phyloP scores from a whole-genome alignment of 2,329 filamentous ascomycete species.

The Colletotrichum sp. region DNA sequence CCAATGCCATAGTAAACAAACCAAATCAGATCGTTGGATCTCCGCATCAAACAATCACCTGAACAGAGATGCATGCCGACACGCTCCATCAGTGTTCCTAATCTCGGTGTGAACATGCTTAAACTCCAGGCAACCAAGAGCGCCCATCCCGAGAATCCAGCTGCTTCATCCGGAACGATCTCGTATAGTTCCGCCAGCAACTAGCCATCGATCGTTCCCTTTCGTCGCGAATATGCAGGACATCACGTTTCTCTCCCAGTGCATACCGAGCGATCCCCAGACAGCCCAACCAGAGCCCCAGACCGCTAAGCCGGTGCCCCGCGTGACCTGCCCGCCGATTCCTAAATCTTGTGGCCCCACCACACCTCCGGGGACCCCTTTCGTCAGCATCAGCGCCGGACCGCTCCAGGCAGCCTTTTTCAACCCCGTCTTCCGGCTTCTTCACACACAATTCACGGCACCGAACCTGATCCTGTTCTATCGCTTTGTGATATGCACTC shows the following conservation, averaged over 20 bases:
- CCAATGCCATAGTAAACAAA: background rate
- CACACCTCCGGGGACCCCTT: background rate
- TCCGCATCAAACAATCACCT: background rate
- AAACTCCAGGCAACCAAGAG: background rate
- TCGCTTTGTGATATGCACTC: background rate
- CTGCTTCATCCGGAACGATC: background rate
- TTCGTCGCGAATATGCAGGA: background rate
- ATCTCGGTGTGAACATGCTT: background rate
- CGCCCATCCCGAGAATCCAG: background rate
- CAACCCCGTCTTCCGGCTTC: background rate
- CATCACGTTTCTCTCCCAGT: background rate
- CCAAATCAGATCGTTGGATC: background rate
- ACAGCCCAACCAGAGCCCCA: background rate
- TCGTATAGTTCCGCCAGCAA: background rate
- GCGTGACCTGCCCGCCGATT: slow-evolving; percentile 16
- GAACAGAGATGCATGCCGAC: background rate
- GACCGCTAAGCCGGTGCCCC: background rate
- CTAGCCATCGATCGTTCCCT: background rate
- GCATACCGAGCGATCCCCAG: background rate
- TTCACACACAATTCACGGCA: background rate
- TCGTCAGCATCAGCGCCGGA: slow-evolving; percentile 6
- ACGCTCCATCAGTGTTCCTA: background rate
- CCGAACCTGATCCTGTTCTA: background rate
- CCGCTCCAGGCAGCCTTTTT: background rate
- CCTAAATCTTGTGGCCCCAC: slow-evolving; percentile 14